Evolutionary conservation across 169 alveolate genomes (phyloP), one percentile per base, ranked within the genome.

Genomic region (Babesia caballi): DNA sequence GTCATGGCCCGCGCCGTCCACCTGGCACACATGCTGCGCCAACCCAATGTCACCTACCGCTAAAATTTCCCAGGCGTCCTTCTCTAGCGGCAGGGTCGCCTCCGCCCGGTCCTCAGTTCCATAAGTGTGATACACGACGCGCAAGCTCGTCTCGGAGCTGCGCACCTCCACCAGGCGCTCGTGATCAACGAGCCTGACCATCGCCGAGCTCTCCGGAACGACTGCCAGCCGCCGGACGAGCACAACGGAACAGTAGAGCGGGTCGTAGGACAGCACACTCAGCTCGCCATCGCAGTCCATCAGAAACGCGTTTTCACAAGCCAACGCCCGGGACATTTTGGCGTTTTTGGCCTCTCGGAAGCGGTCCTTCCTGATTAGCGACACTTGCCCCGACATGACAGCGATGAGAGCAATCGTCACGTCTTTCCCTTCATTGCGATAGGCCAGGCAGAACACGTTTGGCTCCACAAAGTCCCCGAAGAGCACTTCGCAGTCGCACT

Each of bases 401-500:
- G 53, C 73, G 44, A 63, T 47, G 15, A 63, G 47, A 2, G 60
- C 73, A n/a, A 63, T 63, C 46, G 11, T 63, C 4, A 63, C 73
- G 58, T 40, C 51, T 23, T 0, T 12, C 17, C 60, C 52, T 14
- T 44, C 60, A 47, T 63, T 30, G 32, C 23, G 49, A 33, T 63
- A 63, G 6, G 49, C 46, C 60, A 63, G 25, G 36, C 73, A 63
- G 49, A 63, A 63, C 40, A 63, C 47, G 36, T 19, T 19, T 21
- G 2, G 3, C 33, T 49, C 58, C 32, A 63, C 73, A 4, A 63
- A 42, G 11, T 30, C 41, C 19, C 61, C 73, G 52, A 63, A 49
- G n/a, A 76, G 30, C 12, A 76, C 58, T 7, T 38, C 57, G 53
- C 42, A 47, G 54, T 66, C 69, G 21, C 85, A 76, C 38, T 56